These are phyloP conservation scores for Pezicula carpinea DNA, from an alignment of 2,329 filamentous ascomycete species.

Conservation along the genomic window DNA sequence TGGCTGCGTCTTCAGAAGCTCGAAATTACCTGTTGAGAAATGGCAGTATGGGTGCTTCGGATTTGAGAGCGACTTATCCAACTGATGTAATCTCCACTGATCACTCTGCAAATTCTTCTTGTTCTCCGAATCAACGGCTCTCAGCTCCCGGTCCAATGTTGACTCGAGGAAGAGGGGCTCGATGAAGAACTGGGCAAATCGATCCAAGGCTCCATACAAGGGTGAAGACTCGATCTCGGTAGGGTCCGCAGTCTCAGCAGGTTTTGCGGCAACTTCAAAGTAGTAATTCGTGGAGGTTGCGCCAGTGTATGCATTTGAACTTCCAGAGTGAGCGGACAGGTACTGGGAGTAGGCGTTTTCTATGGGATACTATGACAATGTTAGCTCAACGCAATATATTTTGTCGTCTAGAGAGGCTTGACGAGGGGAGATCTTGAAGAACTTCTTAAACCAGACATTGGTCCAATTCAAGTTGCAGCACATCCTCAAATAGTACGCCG, in stretches of 20 bases:
- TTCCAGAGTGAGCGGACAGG: conserved; percentile 81
- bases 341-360: conserved; percentile 97
- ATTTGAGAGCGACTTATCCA: conserved; percentile 67
- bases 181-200: conserved; percentile 74
- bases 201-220: conserved; percentile 66
- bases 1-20: conserved; percentile 65
- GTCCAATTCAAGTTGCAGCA: background rate
- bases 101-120: conserved; percentile 77
- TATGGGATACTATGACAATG: conserved; percentile 63
- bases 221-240: conserved; percentile 53
- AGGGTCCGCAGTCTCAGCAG: conserved; percentile 57
- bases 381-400: conserved; percentile 11
- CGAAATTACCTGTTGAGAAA: conserved; percentile 69
- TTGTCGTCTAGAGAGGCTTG: background rate
- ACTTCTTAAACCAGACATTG: background rate
- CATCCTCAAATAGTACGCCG: background rate
- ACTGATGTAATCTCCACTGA: conserved; percentile 65
- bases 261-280: conserved; percentile 87
- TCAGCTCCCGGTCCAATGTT: conserved; percentile 65
- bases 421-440: background rate
- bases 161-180: conserved; percentile 65
- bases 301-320: conserved; percentile 93
- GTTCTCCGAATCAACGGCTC: conserved; percentile 72
- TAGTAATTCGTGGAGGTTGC: conserved; percentile 95
- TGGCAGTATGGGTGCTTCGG: conserved; percentile 67